Evolutionary conservation across 345 rosid species (phyloP).

Genomic region (Pelargonium nanum): DNA sequence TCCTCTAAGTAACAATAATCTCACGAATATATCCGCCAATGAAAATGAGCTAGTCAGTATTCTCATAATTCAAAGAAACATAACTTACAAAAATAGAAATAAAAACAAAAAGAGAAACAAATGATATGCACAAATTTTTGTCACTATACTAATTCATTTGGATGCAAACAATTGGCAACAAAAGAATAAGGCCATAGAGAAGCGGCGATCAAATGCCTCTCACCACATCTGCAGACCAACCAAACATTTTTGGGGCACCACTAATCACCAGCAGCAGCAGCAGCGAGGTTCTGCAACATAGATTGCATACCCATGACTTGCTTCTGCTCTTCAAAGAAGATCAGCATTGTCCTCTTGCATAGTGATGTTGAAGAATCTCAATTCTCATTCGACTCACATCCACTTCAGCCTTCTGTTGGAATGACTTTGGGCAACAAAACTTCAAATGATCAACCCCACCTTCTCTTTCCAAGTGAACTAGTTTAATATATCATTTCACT

Average conservation of each 20-base stretch:
- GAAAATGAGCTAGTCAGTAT: background rate
- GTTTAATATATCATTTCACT: conserved; percentile 6
- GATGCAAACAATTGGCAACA: conserved; percentile 4
- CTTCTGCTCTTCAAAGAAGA: conserved; percentile 22
- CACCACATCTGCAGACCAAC: conserved; percentile 32
- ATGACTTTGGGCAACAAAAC: background rate
- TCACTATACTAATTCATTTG: conserved; percentile 1
- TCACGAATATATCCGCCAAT: background rate
- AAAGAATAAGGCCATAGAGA: conserved; percentile 20
- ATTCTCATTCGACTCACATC: conserved; percentile 12
- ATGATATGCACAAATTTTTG: background rate
- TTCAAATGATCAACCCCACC: conserved; percentile 1
- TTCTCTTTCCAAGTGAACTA: conserved; percentile 8
- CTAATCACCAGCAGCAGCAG: conserved; percentile 29
- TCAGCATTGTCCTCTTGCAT: conserved; percentile 14
- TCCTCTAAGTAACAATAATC: too few relatives aligned
- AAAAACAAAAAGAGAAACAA: background rate
- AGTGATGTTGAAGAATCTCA: conserved; percentile 20
- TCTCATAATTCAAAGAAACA: background rate
- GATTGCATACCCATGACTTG: conserved; percentile 20
- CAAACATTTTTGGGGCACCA: conserved; percentile 24
- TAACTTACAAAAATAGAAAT: background rate
- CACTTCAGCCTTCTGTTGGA: conserved; percentile 9
- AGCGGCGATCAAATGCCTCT: conserved; percentile 37
- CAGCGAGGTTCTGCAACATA: conserved; percentile 30